Conservation (phyloP, 169 alveolate genomes). For the Babesia gibsoni region DNA sequence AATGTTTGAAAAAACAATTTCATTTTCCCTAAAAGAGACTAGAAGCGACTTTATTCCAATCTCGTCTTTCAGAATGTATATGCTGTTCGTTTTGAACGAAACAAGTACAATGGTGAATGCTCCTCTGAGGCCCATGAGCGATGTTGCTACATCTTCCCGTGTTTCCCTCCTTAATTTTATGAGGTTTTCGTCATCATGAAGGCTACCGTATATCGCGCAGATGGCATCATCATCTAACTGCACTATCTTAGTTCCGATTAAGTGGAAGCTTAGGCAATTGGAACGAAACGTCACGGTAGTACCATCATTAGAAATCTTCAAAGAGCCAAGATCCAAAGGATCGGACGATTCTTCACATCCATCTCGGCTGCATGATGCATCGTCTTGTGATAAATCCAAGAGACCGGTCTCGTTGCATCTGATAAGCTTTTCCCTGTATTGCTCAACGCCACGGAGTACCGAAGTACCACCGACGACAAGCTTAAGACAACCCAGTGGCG, state of each 20-base stretch:
- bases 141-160: not conserved
- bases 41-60: constrained; percentile 47
- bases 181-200: not conserved
- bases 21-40: not conserved
- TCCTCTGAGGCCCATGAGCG: constrained; percentile 7
- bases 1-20: not conserved
- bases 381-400: not conserved
- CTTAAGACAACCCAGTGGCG: too few species aligned
- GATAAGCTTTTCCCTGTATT: not conserved
- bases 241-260: constrained; percentile 8
- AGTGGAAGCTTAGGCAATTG: not conserved
- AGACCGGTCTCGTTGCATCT: constrained; percentile 6
- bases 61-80: constrained; percentile 39
- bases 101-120: constrained; percentile 26
- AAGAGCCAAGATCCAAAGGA: not conserved
- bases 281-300: constrained; percentile 9
- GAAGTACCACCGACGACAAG: not conserved
- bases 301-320: not conserved
- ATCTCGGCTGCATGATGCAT: not conserved
- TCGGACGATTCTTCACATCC: not conserved
- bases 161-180: not conserved
- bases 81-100: constrained; percentile 6
- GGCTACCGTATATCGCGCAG: constrained; percentile 39
- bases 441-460: not conserved
- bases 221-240: not conserved